Conservation (phyloP, 2,329 filamentous ascomycete genomes). For the Xylariales sp. region DNA sequence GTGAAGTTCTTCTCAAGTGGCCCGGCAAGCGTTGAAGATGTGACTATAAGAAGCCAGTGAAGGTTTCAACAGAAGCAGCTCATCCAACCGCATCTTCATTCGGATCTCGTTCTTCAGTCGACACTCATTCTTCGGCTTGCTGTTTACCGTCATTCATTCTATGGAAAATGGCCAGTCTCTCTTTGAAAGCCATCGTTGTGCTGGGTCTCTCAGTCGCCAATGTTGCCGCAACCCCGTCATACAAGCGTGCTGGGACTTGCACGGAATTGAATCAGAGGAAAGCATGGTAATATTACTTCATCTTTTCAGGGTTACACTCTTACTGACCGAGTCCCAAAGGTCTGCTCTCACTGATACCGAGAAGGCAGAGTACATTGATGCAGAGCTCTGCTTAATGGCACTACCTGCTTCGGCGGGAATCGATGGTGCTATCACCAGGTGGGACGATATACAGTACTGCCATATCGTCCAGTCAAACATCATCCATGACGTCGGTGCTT, state of each 20-base stretch:
- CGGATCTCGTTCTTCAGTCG: no score
- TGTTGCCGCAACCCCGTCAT: not conserved
- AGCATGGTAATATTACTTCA: not conserved
- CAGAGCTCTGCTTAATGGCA: constrained; percentile 28
- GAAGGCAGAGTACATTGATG: constrained; percentile 25
- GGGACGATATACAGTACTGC: constrained; percentile 29
- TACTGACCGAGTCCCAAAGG: not conserved
- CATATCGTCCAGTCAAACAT: constrained; percentile 25
- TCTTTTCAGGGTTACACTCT: not conserved
- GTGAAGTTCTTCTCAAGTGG: no score
- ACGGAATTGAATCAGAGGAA: constrained; percentile 2
- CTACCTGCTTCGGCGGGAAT: constrained; percentile 19
- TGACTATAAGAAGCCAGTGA: no score
- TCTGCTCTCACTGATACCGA: constrained; percentile 16
- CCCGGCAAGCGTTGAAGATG: no score
- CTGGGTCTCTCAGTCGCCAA: not conserved
- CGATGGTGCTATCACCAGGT: constrained; percentile 22
- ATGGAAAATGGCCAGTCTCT: no score
- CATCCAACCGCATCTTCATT: no score
- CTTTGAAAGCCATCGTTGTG: not conserved
- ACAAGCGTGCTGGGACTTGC: not conserved
- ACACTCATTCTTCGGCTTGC: no score
- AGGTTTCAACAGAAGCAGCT: no score
- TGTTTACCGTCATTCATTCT: no score
- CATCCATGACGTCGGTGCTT: constrained; percentile 27